Evolutionary conservation across 2,329 filamentous ascomycete genomes (phyloP).

Genomic region (Ramularia endophylla): DNA sequence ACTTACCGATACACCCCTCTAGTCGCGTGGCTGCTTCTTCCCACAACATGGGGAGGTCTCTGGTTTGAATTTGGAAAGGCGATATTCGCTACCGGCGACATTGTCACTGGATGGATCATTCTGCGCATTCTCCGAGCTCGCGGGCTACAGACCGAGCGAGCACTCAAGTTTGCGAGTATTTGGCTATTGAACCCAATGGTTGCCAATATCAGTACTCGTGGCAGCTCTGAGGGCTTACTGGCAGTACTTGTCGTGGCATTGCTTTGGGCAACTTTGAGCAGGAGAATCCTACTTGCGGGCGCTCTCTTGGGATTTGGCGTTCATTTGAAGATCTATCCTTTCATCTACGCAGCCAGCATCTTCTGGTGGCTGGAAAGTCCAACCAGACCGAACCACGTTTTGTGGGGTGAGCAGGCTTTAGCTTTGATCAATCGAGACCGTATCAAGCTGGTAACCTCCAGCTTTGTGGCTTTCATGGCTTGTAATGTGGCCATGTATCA

Average conservation of each 20-base stretch:
- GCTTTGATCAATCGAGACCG: conserved; percentile 34
- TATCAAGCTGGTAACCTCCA: conserved; percentile 55
- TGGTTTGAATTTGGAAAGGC: conserved; percentile 84
- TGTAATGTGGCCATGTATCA: conserved; percentile 76
- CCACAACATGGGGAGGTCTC: conserved; percentile 58
- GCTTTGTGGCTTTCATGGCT: conserved; percentile 64
- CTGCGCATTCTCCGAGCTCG: conserved; percentile 46
- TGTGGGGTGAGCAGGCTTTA: conserved; percentile 4
- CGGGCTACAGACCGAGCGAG: conserved; percentile 45
- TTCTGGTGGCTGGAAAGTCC: conserved; percentile 70
- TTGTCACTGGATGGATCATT: conserved; percentile 78
- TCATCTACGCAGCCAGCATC: conserved; percentile 82
- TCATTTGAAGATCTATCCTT: conserved; percentile 98
- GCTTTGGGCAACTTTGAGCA: conserved; percentile 71
- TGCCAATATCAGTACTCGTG: conserved; percentile 89
- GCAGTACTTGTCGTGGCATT: conserved; percentile 78
- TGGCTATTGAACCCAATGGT: conserved; percentile 99
- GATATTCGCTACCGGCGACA: conserved; percentile 76
- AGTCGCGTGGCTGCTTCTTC: conserved; percentile 82
- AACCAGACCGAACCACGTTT: conserved; percentile 22
- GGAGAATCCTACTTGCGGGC: conserved; percentile 60
- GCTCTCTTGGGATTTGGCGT: conserved; percentile 74
- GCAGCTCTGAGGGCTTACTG: conserved; percentile 85
- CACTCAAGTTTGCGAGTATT: conserved; percentile 72
- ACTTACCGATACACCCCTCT: conserved; percentile 97